phyloP scores from a whole-genome alignment of 306 rosid species.

The Rosa multiflora region DNA sequence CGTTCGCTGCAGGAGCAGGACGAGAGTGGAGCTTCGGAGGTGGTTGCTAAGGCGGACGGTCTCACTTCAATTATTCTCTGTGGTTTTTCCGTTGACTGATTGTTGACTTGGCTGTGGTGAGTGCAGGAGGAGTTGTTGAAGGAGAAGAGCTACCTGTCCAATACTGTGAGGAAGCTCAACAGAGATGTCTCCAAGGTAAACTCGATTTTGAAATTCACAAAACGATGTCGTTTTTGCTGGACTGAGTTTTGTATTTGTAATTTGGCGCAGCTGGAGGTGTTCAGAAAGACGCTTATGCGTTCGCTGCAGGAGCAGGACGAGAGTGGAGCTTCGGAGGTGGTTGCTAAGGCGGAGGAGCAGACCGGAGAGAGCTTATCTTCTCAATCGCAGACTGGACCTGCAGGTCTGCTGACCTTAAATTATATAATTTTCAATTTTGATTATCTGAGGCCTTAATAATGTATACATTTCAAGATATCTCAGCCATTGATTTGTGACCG shows the following conservation, averaged over 20 bases:
- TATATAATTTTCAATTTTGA: too few relatives aligned
- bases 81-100: neutral
- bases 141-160: conserved; percentile 64
- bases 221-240: conserved; percentile 9
- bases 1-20: conserved; percentile 84
- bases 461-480: too few relatives aligned
- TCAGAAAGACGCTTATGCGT: conserved; percentile 83
- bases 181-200: conserved; percentile 90
- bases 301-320: conserved; percentile 86
- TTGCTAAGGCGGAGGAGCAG: conserved; percentile 42
- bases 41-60: conserved; percentile 37
- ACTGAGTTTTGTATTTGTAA: neutral
- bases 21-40: conserved; percentile 45
- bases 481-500: too few relatives aligned
- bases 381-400: conserved; percentile 38
- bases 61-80: neutral
- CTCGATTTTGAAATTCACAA: neutral
- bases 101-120: neutral
- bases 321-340: conserved; percentile 41
- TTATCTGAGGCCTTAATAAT: neutral
- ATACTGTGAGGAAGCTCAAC: conserved; percentile 67
- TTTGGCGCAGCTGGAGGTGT: conserved; percentile 75
- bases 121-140: conserved; percentile 62
- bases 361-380: conserved; percentile 48
- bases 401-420: conserved; percentile 32